Percentiles rank a stretch among this genome's conserved stretches.
Conservation (phyloP, 1,139 yeast species). For the Kurtzmaniella quercitrusa region DNA sequence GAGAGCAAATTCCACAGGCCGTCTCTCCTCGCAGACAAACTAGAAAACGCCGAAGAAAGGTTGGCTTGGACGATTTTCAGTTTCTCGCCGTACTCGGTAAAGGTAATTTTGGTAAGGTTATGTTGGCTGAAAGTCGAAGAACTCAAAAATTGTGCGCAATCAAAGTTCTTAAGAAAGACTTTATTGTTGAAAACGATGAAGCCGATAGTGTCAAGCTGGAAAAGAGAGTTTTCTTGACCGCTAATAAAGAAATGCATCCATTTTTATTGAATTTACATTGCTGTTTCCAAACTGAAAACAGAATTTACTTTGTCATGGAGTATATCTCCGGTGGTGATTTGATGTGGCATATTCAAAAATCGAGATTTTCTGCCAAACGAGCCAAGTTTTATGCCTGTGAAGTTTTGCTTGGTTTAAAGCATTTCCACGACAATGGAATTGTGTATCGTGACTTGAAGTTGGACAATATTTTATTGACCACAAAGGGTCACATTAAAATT, state of each 20-base stretch:
- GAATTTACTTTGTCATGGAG: slow-evolving; percentile 97
- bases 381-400: slow-evolving; percentile 98
- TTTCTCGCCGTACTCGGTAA: slow-evolving; percentile 92
- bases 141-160: slow-evolving; percentile 82
- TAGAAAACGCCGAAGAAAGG: slow-evolving; percentile 54
- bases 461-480: slow-evolving; percentile 85
- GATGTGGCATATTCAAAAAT: slow-evolving; percentile 98
- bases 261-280: slow-evolving; percentile 87
- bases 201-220: slow-evolving; percentile 93
- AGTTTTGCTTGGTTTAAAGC: slow-evolving; percentile 83
- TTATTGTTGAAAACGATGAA: slow-evolving; percentile 91
- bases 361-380: slow-evolving; percentile 80
- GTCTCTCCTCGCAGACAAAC: slow-evolving; percentile 20
- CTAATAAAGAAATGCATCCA: slow-evolving; percentile 89
- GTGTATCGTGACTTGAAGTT: slow-evolving; percentile 94
- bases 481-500: slow-evolving; percentile 92
- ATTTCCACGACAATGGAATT: slow-evolving; percentile 93
- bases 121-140: slow-evolving; percentile 90
- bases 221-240: slow-evolving; percentile 85
- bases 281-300: slow-evolving; percentile 95
- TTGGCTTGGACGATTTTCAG: slow-evolving; percentile 92
- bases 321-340: slow-evolving; percentile 96
- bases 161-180: slow-evolving; percentile 91
- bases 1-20: slow-evolving; percentile 5
- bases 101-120: slow-evolving; percentile 97